Base-by-base conservation (phyloP, 768 basidiomycete genomes). In the Tylopilus subfusipes region DNA sequence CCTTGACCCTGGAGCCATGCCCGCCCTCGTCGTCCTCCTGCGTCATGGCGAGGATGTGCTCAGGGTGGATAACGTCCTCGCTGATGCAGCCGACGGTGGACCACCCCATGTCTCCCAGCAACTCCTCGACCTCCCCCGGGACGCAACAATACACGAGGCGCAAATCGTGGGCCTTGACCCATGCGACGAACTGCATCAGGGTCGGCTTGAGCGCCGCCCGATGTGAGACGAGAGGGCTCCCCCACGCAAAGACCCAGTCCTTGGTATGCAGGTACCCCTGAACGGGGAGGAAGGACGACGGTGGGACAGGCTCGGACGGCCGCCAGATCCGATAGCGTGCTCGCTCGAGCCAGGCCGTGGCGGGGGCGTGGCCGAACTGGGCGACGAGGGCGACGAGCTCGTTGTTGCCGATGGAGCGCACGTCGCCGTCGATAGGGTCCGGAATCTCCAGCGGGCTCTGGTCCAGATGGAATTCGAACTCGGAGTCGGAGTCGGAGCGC, bases 341-440 rank as follows among this genome's bases (percentile, higher is more conserved):
- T 60, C 78, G 73, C 63, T 90, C 86, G 10, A 86, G 75, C 85
- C 85, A 89, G 10, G 85, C 80, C 0, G 85, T 89, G 39, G 85
- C 79, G 49, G 82, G 82, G 8, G 83, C 81, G 31, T 86, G 85
- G 18, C 86, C 85, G 58, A 88, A 81, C 48, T 76, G 73, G 5
- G 84, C 85, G 43, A 86, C 80, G 57, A 88, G 75, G 39, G 78
- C 73, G 19, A 78, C 74, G 47, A 83, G 63, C 25, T 67, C 60
- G 11, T 65, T 59, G 8, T 4, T 22, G 42, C 60, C 54, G 2
- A 64, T 44, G 16, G 29, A 22, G 22, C 14, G 33, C 31, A 33
- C 31, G 31, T 34, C 45, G 16, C 50, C 48, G 18, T 50, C 50
- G 7, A 54, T 50, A 5, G 57, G 50, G 27, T 51, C 60, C 8